Evolutionary conservation across 768 basidiomycete species (phyloP).

Genomic region (Termitomyces sp.): DNA sequence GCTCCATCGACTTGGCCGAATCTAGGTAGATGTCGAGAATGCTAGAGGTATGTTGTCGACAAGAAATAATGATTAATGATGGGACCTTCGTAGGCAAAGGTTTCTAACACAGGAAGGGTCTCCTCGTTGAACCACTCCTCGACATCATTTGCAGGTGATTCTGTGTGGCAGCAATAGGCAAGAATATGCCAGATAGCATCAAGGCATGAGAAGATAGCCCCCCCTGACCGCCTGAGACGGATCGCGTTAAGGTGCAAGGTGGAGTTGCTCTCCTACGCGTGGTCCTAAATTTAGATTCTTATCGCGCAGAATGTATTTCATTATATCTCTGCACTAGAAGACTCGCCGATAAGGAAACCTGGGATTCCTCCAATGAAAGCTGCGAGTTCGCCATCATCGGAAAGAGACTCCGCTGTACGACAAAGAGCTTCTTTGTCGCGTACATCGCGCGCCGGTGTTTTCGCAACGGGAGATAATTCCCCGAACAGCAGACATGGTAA

Average conservation of each 20-base stretch:
- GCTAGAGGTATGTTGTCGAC: slow-evolving; percentile 2
- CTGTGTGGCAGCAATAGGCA: slow-evolving; percentile 3
- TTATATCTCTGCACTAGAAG: background rate
- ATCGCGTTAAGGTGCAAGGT: background rate
- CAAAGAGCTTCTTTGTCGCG: slow-evolving; percentile 30
- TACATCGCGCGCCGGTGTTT: slow-evolving; percentile 20
- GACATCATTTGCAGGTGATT: background rate
- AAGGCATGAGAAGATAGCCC: slow-evolving; percentile 5
- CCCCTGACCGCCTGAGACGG: slow-evolving; percentile 1
- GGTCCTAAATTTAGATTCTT: slow-evolving; percentile 5
- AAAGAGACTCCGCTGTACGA: slow-evolving; percentile 27
- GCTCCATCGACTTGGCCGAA: slow-evolving; percentile 4
- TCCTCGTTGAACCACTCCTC: slow-evolving; percentile 11
- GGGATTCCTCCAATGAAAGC: slow-evolving; percentile 30
- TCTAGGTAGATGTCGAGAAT: slow-evolving; percentile 2
- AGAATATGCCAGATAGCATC: slow-evolving; percentile 10
- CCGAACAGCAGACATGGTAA: slow-evolving; percentile 19
- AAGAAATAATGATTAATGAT: slow-evolving; percentile 5
- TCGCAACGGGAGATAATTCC: slow-evolving; percentile 23
- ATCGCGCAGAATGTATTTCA: background rate
- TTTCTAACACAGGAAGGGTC: slow-evolving; percentile 9
- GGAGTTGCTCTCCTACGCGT: slow-evolving; percentile 5
- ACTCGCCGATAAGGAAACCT: slow-evolving; percentile 5
- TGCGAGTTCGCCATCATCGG: slow-evolving; percentile 26
- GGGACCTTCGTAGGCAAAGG: slow-evolving; percentile 5